These are phyloP conservation scores for Epichloe festucae DNA, from an alignment of 2,329 filamentous ascomycete genomes.

Conservation along the genomic window DNA sequence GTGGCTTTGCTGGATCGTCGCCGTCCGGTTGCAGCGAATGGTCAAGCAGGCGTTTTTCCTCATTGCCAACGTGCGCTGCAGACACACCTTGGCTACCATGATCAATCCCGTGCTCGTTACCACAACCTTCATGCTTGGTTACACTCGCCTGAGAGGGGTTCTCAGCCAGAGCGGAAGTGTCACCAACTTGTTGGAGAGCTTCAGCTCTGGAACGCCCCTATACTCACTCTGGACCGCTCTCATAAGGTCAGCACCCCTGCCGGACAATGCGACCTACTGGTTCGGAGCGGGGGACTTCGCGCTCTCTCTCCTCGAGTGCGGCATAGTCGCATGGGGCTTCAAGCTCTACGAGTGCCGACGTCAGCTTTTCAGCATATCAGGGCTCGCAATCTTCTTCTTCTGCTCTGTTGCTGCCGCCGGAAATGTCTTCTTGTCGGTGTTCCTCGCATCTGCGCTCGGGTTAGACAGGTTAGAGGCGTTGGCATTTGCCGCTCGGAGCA, in stretches of 20 bases:
- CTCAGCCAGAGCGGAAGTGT: slow-evolving; percentile 18
- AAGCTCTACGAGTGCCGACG: slow-evolving; percentile 38
- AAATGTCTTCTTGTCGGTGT: slow-evolving; percentile 30
- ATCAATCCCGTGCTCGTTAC: slow-evolving; percentile 37
- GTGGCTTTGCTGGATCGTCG: slow-evolving; percentile 35
- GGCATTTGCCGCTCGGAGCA: slow-evolving; percentile 36
- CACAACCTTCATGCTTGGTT: slow-evolving; percentile 30
- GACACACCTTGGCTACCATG: slow-evolving; percentile 23
- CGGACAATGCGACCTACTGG: slow-evolving; percentile 13
- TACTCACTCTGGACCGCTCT: slow-evolving; percentile 22
- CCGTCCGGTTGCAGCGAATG: slow-evolving; percentile 23
- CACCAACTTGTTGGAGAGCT: slow-evolving; percentile 14
- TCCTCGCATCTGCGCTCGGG: slow-evolving; percentile 22
- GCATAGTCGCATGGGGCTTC: slow-evolving; percentile 39
- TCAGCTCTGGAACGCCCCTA: slow-evolving; percentile 23
- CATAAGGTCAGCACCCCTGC: slow-evolving; percentile 4
- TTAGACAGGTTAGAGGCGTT: slow-evolving; percentile 23
- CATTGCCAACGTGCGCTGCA: slow-evolving; percentile 8
- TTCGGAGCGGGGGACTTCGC: slow-evolving; percentile 37
- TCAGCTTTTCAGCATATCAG: slow-evolving; percentile 31
- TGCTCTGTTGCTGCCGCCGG: slow-evolving; percentile 23
- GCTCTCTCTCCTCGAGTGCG: slow-evolving; percentile 34
- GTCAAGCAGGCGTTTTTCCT: slow-evolving; percentile 16
- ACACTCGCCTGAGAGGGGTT: slow-evolving; percentile 27
- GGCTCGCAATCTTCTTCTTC: slow-evolving; percentile 25